Evolutionary conservation across 2,329 filamentous ascomycete species (phyloP).

Genomic region (Colletotrichum sp.): DNA sequence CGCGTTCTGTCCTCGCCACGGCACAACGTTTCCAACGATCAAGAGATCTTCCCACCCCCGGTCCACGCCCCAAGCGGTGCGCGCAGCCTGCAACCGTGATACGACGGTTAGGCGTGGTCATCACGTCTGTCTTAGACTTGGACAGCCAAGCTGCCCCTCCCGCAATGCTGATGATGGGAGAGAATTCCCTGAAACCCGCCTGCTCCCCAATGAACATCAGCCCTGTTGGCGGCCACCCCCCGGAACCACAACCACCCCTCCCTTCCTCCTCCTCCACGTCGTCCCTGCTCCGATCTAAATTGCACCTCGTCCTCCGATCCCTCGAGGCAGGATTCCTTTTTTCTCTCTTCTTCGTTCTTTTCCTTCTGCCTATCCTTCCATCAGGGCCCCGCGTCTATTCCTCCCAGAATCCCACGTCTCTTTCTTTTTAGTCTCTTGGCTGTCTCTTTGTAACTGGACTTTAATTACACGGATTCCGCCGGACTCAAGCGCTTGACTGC

Average conservation of each 20-base stretch:
- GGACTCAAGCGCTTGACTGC: neutral
- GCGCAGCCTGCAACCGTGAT: neutral
- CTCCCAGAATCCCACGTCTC: neutral
- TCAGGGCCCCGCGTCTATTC: neutral
- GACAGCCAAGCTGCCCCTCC: neutral
- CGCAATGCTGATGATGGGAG: slow-evolving; percentile 12
- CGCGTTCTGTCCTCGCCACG: slow-evolving; percentile 14
- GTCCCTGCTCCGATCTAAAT: slow-evolving; percentile 18
- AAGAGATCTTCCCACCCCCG: slow-evolving; percentile 8
- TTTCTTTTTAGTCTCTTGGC: neutral
- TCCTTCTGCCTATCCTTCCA: neutral
- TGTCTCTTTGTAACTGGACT: neutral
- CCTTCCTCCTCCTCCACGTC: neutral
- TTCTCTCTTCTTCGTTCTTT: neutral
- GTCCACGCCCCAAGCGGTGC: slow-evolving; percentile 9
- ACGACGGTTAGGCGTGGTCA: neutral
- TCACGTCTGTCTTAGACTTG: neutral
- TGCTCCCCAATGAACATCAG: slow-evolving; percentile 15
- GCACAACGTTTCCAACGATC: slow-evolving; percentile 8
- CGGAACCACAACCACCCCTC: neutral
- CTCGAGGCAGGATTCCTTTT: neutral
- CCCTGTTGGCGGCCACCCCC: neutral
- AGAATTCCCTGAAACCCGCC: slow-evolving; percentile 4
- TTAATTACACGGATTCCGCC: neutral
- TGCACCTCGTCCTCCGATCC: slow-evolving; percentile 16